Evolutionary conservation across 176 grass and related monocot genomes (phyloP).

Genomic region (Coix lacrymajobi): DNA sequence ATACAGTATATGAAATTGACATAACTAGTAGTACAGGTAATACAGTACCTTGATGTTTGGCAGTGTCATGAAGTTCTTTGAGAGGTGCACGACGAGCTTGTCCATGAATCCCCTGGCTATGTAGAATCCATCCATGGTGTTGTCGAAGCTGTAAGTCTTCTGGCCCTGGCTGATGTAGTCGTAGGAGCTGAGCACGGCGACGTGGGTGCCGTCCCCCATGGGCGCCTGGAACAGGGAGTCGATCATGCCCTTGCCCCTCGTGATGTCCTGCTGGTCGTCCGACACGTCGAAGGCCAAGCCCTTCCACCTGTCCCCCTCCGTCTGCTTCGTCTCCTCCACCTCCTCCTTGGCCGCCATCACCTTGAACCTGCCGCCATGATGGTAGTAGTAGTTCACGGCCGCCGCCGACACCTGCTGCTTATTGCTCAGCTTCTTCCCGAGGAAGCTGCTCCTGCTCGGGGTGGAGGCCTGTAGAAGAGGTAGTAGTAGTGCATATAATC

Average conservation of each 20-base stretch:
- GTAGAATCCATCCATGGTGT: slow-evolving; percentile 69
- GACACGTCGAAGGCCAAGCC: slow-evolving; percentile 61
- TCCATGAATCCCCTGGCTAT: slow-evolving; percentile 92
- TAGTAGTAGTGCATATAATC: too few species aligned
- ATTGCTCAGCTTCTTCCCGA: slow-evolving; percentile 34
- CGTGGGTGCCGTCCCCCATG: slow-evolving; percentile 75
- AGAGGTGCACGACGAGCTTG: slow-evolving; percentile 90
- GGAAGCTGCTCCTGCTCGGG: slow-evolving; percentile 30
- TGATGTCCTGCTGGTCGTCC: slow-evolving; percentile 98
- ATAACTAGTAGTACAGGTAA: too few species aligned
- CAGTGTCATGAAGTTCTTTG: slow-evolving; percentile 96
- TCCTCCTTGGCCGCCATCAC: slow-evolving; percentile 57
- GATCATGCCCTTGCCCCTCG: slow-evolving; percentile 70
- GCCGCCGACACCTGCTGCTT: slow-evolving; percentile 38
- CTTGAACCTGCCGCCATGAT: slow-evolving; percentile 40
- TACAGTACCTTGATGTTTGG: slow-evolving; percentile 96
- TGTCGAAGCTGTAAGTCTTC: slow-evolving; percentile 46
- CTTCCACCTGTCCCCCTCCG: slow-evolving; percentile 37
- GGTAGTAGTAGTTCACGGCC: slow-evolving; percentile 18
- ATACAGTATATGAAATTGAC: too few species aligned
- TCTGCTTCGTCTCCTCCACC: slow-evolving; percentile 55
- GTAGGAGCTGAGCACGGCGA: slow-evolving; percentile 79
- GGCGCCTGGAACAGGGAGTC: slow-evolving; percentile 86
- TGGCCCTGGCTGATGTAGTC: slow-evolving; percentile 90
- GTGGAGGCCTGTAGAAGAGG: slow-evolving; percentile 47